Evolutionary conservation across 1,139 yeast genomes (phyloP), one percentile per base, ranked within the genome.

Genomic region (Zygoascus hellenicus): DNA sequence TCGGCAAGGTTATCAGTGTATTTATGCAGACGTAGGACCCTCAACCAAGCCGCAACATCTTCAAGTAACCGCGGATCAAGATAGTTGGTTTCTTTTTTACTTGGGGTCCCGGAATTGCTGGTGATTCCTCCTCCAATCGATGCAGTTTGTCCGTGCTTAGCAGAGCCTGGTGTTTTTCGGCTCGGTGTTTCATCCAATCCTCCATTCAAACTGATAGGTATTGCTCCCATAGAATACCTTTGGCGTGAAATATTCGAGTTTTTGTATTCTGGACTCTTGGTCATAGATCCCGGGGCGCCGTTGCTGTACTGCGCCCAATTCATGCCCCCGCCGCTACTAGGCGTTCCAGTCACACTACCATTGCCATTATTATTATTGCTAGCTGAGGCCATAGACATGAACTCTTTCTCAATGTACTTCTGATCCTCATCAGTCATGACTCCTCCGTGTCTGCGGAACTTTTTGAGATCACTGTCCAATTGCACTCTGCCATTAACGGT

Each of bases 31-130:
- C 99, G 74, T 54, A 92, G 71, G 16, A 90, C 76, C 64, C 95
- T 83, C 64, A 92, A 74, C 98, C 98, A 92, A 3, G 87, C 84
- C 2, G 97, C 95, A 47, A 92, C 80, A 63, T 92, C 94, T 52
- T 75, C 72, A 59, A 89, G 70, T 51, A 87, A 68, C 48, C 78
- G 80, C 35, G 75, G 69, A 57, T 80, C 83, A 17, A 87, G 75
- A 46, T 48, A 51, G 32, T 51, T 48, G 38, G 44, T 42, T 82
- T 78, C 58, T 81, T 89, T 46, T 75, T 70, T 4, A 86, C 43
- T 31, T 3, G 45, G 41, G n/a, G 40, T 38, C 9, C 41, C 43
- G 15, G 35, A 26, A 6, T 29, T 14, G 37, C 41, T 37, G 11
- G 38, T 30, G 5, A 44, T 31, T 28, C 43, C 34, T 16, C 29